Percentiles rank a stretch among this genome's conserved stretches.
Conservation (phyloP, 1,284 basidiomycete species). For the Lignosus rhinocerotis region DNA sequence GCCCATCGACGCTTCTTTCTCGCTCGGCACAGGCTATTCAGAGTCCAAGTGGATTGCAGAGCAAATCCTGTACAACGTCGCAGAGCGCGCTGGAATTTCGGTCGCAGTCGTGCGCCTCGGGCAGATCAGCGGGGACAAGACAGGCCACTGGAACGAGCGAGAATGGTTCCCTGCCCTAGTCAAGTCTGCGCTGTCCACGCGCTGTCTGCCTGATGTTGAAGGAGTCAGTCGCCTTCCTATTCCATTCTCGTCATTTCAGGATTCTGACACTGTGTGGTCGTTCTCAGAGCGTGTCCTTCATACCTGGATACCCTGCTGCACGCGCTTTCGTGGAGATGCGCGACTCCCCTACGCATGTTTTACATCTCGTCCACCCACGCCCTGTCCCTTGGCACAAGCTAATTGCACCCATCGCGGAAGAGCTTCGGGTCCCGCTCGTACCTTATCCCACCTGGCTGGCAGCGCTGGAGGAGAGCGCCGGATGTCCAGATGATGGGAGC, state of each 20-base stretch:
- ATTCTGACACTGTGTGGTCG: not conserved
- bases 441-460: slow-evolving; percentile 15
- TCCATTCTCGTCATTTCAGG: not conserved
- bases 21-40: slow-evolving; percentile 38
- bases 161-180: slow-evolving; percentile 44
- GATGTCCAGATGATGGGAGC: not conserved
- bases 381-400: slow-evolving; percentile 16
- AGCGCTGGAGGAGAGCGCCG: not conserved
- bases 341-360: slow-evolving; percentile 9
- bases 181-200: slow-evolving; percentile 1
- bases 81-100: slow-evolving; percentile 25
- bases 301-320: slow-evolving; percentile 25
- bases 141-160: slow-evolving; percentile 43
- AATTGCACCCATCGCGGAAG: slow-evolving; percentile 7
- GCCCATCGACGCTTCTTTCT: slow-evolving; percentile 22
- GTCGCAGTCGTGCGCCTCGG: slow-evolving; percentile 41
- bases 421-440: slow-evolving; percentile 16
- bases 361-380: slow-evolving; percentile 16
- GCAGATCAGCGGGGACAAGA: slow-evolving; percentile 40
- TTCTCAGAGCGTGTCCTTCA: slow-evolving; percentile 23
- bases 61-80: slow-evolving; percentile 26
- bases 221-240: not conserved
- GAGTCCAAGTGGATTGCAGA: slow-evolving; percentile 45
- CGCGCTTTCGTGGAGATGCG: slow-evolving; percentile 24
- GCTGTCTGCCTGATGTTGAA: slow-evolving; percentile 5